Evolutionary conservation across 345 rosid species (phyloP).

Genomic region (Eucalyptus coolabah): DNA sequence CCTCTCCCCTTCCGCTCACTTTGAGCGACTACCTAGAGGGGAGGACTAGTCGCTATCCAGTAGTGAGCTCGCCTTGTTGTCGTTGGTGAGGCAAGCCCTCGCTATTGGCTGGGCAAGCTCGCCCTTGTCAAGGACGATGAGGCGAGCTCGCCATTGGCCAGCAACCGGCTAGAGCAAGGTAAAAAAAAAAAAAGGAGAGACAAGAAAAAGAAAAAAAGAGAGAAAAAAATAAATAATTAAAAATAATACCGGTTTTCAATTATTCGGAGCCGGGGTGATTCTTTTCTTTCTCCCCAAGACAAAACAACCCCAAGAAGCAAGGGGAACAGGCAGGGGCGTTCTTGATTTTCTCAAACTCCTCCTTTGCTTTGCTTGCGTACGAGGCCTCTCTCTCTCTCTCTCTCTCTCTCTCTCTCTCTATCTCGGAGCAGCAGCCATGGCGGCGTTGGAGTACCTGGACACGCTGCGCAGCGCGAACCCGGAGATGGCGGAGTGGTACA

Average conservation of each 20-base stretch:
- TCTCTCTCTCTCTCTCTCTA: neutral
- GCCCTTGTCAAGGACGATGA: accelerated
- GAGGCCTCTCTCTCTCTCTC: neutral
- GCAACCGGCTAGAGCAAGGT: accelerated
- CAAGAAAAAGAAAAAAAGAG: accelerated
- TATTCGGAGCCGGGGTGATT: neutral
- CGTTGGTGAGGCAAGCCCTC: accelerated
- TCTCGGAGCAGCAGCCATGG: constrained; percentile 24
- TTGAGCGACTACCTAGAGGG: accelerated
- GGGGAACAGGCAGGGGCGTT: neutral
- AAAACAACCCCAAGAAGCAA: neutral
- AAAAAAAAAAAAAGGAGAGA: accelerated
- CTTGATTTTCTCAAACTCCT: neutral
- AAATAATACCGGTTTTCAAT: neutral
- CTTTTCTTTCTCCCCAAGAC: constrained; percentile 17
- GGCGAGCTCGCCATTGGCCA: too few species aligned
- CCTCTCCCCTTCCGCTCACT: accelerated
- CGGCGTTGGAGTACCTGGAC: constrained; percentile 81
- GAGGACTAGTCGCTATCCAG: accelerated
- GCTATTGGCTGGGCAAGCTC: accelerated
- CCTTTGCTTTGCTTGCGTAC: neutral
- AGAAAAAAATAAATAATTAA: too few species aligned
- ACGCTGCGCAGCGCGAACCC: constrained; percentile 55
- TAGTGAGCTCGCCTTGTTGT: too few species aligned
- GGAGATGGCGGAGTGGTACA: constrained; percentile 88